Percentiles rank a stretch among this genome's conserved stretches.
Conservation (phyloP, 2,329 filamentous ascomycete species). For the Penicillium brasilianum region DNA sequence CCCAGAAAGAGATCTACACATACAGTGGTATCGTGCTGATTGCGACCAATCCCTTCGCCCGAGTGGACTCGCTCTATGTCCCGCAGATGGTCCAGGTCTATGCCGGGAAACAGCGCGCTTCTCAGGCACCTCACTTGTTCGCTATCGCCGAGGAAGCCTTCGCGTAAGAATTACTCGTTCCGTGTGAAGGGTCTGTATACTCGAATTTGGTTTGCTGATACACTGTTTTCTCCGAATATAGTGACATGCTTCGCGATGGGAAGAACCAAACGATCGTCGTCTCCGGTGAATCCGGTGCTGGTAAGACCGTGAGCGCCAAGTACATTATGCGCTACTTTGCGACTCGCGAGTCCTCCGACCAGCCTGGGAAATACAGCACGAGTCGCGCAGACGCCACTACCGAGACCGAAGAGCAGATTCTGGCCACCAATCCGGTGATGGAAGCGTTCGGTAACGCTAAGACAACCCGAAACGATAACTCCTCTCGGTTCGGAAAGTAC, state of each 20-base stretch:
- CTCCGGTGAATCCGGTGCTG: constrained; percentile 98
- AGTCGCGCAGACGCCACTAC: constrained; percentile 83
- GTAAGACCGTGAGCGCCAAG: constrained; percentile 98
- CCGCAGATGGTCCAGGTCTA: constrained; percentile 99
- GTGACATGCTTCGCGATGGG: constrained; percentile 93
- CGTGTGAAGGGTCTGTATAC: neutral
- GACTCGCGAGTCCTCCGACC: constrained; percentile 90
- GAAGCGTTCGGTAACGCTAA: constrained; percentile 99
- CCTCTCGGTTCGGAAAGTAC: constrained; percentile 98
- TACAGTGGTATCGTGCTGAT: constrained; percentile 99
- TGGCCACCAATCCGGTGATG: constrained; percentile 99
- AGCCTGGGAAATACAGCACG: constrained; percentile 76
- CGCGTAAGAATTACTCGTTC: constrained; percentile 64
- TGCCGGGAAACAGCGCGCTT: constrained; percentile 93
- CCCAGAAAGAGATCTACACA: constrained; percentile 99
- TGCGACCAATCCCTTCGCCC: constrained; percentile 95
- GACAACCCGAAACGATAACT: constrained; percentile 99
- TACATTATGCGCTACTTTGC: constrained; percentile 99
- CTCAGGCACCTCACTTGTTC: constrained; percentile 96
- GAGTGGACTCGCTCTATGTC: constrained; percentile 97
- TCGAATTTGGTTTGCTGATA: neutral
- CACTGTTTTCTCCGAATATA: constrained; percentile 53
- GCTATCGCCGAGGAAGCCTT: constrained; percentile 99
- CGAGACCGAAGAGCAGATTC: constrained; percentile 96
- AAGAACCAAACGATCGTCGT: constrained; percentile 99